Base-by-base conservation (phyloP, 805 yeast species). In the Hanseniaspora mollemarum region DNA sequence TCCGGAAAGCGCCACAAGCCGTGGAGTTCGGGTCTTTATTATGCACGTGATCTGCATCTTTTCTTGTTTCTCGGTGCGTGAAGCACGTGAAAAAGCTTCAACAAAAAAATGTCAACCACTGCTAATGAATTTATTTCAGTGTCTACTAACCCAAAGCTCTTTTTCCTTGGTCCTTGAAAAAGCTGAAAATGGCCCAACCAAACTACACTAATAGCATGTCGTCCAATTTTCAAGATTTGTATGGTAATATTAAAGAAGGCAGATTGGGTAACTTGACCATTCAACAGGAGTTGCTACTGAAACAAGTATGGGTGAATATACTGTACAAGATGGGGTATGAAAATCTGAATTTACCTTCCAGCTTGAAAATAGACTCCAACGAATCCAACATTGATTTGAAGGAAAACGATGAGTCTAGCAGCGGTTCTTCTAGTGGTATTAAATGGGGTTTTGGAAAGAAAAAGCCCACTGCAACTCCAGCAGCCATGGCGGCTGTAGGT, bases 221-320 rank as follows among this genome's bases (percentile, higher is more conserved):
- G n/a, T n/a, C 6, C 22, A 35, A 35, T 13, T 18, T 35, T 7
- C 21, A 16, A 5, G 39, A 35, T 18, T 16, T 35, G 8, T 35
- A 35, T 19, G 49, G 49, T 13, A 33, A 28, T 13, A 37, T 45
- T 16, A 15, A 24, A 9, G 9, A 67, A 5, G 78, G 79, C 5
- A 69, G 76, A 55, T 67, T 70, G 39, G 69, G 67, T 52, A 68
- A 73, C 1, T 60, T 78, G 29, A 70, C 75, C 3, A 57, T 66
- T 1, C 82, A 80, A 22, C 79, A 83, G 62, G 88, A 83, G 59
- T 58, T 72, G 46, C 71, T 72, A 18, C 65, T 83, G 60, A 84
- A 84, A 63, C 85, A 81, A 59, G 71, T 75, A 4, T 84, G 88
- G 87, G 78, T 81, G 45, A 72, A 78, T 58, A 58, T 78, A 43